These are phyloP conservation scores for Petasospora fabianii DNA, from an alignment of 1,139 yeast species.

Conservation along the genomic window DNA sequence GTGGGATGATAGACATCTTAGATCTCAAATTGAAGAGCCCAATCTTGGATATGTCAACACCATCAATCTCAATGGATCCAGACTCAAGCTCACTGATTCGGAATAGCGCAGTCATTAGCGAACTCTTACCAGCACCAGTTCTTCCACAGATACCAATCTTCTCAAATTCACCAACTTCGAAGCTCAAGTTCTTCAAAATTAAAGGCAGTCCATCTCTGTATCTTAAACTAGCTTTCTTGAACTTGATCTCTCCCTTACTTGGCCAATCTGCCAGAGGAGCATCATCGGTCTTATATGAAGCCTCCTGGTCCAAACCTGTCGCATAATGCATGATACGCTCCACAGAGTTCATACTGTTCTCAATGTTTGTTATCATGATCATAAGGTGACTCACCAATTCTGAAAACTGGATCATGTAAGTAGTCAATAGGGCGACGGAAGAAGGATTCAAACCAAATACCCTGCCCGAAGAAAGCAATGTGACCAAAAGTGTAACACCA, in stretches of 20 bases:
- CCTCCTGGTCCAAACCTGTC: constrained; percentile 58
- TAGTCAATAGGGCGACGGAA: constrained; percentile 66
- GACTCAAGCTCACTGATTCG: constrained; percentile 52
- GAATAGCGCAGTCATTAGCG: constrained; percentile 63
- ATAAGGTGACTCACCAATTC: constrained; percentile 45
- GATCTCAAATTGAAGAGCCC: constrained; percentile 58
- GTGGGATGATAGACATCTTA: constrained; percentile 72
- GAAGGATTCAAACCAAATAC: constrained; percentile 60
- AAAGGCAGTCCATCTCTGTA: constrained; percentile 68
- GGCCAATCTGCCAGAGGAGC: constrained; percentile 58
- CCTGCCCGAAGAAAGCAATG: constrained; percentile 58
- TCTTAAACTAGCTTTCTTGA: constrained; percentile 53
- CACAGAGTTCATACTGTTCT: constrained; percentile 75
- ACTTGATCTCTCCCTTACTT: constrained; percentile 45
- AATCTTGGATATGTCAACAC: constrained; percentile 49
- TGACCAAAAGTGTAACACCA: constrained; percentile 41
- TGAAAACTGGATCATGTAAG: constrained; percentile 52
- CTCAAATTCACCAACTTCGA: constrained; percentile 48
- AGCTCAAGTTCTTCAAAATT: constrained; percentile 47
- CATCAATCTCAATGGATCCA: constrained; percentile 58
- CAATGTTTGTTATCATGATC: constrained; percentile 58
- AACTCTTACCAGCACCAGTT: constrained; percentile 77
- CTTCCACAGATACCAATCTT: constrained; percentile 76
- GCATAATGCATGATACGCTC: constrained; percentile 75
- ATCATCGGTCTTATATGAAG: constrained; percentile 46